Evolutionary conservation across 106 monocot species (phyloP), one percentile per base, ranked within the genome.

Genomic region (Dendrobium officinale): DNA sequence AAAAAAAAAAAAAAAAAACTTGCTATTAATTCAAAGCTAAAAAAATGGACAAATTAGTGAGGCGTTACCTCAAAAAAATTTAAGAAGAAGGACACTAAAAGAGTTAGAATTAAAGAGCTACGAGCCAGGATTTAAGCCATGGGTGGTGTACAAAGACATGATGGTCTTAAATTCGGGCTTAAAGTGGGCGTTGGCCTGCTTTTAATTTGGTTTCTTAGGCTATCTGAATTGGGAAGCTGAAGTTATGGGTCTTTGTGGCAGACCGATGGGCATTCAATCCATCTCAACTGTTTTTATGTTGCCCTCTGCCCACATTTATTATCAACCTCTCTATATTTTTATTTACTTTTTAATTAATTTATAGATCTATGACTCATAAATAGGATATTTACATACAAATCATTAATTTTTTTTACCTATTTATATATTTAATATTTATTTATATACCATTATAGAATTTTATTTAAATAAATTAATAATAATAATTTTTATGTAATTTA

Each of bases 201-300:
- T 72, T 72, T 11, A 72, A 72, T 72, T 72, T 72, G 33, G 6
- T 22, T 29, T 72, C 33, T 40, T 72, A 11, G 72, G 72, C 15
- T 22, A 72, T 26, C 37, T 26, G 27, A 72, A 31, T 72, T 40
- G 0, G 40, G 72, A 72, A 72, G 72, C 29, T 11, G 33, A 72
- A 72, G 33, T 72, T 33, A 72, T 72, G 72, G 72, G 51, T 51
- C 51, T 13, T 51, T 51, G 51, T 51, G 51, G 72, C 37, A 33
- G 72, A 15, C 11, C 72, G 72, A 72, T 72, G 15, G 27, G 72
- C 72, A 72, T 72, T 72, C 72, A 72, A 15, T 51, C 51, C 51
- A 51, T 15, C 51, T 51, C 51, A 51, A 51, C 51, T 15, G 51
- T 51, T 51, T 51, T 15, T 51, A 15, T 51, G 51, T 51, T 13